Evolutionary conservation across 805 yeast genomes (phyloP), one percentile per base, ranked within the genome.

Genomic region (Spathaspora gorwiae): DNA sequence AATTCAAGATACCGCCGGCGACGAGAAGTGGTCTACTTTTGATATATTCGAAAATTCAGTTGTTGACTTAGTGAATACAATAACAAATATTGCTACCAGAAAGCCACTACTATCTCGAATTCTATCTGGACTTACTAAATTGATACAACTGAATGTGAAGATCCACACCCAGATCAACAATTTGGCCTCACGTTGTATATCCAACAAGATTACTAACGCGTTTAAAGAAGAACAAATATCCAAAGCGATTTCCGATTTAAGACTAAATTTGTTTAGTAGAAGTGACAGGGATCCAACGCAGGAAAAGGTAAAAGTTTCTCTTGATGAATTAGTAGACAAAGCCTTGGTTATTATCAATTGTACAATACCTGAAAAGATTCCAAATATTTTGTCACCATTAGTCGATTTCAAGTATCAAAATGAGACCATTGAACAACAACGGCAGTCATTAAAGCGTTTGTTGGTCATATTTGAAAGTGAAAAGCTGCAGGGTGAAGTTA

Each of bases 351-450:
- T 19, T 19, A 19, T 19, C 24, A 19, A 19, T 19, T 19, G 24
- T 19, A 5, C 24, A 19, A 19, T 19, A 19, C 24, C 24, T 19
- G 24, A 19, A 19, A 19, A 19, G 24, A 19, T 19, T 19, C 24
- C 24, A 19, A 19, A 19, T 5, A 19, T 19, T 19, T 19, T 19
- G 24, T 19, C 24, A 19, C 24, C 30, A 32, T 8, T 35, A 9
- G 27, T 36, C n/a, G 35, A 42, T 26, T 44, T 54, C 24, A 43
- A 26, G 7, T 59, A 47, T 44, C n/a, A 45, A 6, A 37, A 44
- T 12, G 66, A 62, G 41, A 38, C 54, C 3, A 51, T 54, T 4
- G 47, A 43, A 4, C 59, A 61, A 1, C 39, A 52, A 6, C 46
- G 45, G 19, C 33, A 42, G 6, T 40, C 52, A 5, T 54, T 66